Percentiles rank a stretch among this genome's conserved stretches.
These are phyloP conservation scores for Trametes versicolor DNA, from an alignment of 1,284 basidiomycete genomes.

Conservation along the genomic window DNA sequence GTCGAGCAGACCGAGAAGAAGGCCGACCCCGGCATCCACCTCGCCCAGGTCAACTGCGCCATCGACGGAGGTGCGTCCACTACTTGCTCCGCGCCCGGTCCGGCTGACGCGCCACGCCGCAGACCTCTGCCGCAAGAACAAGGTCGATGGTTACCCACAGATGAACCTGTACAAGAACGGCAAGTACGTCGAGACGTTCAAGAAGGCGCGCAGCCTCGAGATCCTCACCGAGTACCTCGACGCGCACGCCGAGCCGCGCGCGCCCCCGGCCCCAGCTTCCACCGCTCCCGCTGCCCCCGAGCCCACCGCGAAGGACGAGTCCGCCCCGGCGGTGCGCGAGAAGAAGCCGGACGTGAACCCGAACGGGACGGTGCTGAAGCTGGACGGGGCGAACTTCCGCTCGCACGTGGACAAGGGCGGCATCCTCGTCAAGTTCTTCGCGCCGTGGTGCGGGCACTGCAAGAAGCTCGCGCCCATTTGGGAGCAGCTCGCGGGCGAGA, in stretches of 20 bases:
- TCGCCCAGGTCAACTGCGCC: slow-evolving; percentile 90
- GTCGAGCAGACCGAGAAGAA: slow-evolving; percentile 64
- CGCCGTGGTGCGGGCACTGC: slow-evolving; percentile 95
- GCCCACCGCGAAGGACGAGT: slow-evolving; percentile 20
- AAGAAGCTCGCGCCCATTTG: slow-evolving; percentile 89
- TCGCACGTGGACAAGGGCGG: slow-evolving; percentile 65
- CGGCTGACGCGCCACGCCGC: slow-evolving; percentile 3
- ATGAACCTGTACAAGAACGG: slow-evolving; percentile 83
- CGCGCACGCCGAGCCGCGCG: slow-evolving; percentile 46
- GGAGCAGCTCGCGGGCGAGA: slow-evolving; percentile 72
- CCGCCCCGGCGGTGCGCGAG: slow-evolving; percentile 17
- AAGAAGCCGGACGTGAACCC: slow-evolving; percentile 56
- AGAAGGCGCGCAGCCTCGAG: slow-evolving; percentile 59
- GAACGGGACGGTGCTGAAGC: slow-evolving; percentile 67
- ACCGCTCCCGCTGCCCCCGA: slow-evolving; percentile 29
- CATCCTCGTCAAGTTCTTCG: slow-evolving; percentile 90
- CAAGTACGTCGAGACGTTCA: slow-evolving; percentile 66
- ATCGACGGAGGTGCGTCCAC: slow-evolving; percentile 79
- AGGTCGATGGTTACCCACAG: slow-evolving; percentile 82
- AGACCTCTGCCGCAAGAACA: slow-evolving; percentile 85
- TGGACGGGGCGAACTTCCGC: slow-evolving; percentile 64
- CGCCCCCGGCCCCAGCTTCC: slow-evolving; percentile 32
- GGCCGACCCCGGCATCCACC: slow-evolving; percentile 67
- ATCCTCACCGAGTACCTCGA: slow-evolving; percentile 62
- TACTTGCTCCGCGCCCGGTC: slow-evolving; percentile 7